phyloP scores from a whole-genome alignment of 2,329 filamentous ascomycete genomes.

The Paecilomyces niveus region DNA sequence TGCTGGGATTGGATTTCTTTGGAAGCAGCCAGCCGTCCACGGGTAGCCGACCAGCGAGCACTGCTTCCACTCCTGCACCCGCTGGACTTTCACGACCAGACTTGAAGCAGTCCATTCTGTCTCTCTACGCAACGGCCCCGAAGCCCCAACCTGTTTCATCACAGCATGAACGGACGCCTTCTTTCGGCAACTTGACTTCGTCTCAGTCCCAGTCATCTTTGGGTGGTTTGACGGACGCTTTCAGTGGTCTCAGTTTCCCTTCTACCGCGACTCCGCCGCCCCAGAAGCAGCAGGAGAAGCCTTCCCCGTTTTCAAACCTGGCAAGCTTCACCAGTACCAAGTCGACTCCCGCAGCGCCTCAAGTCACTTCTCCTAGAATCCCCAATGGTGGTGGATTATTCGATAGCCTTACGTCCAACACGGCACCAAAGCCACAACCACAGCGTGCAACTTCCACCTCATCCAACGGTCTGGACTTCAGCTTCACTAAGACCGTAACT shows the following conservation, averaged over 20 bases:
- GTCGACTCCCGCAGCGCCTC: conserved; percentile 38
- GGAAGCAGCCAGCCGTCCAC: conserved; percentile 63
- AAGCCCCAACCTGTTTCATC: conserved; percentile 59
- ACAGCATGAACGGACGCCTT: conserved; percentile 52
- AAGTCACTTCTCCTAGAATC: conserved; percentile 41
- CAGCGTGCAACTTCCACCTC: conserved; percentile 43
- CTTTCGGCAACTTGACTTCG: conserved; percentile 64
- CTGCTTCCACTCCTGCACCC: conserved; percentile 55
- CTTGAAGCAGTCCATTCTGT: conserved; percentile 94
- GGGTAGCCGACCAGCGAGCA: conserved; percentile 72
- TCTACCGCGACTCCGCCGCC: conserved; percentile 34
- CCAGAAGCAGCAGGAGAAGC: conserved; percentile 41
- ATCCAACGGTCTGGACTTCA: conserved; percentile 56
- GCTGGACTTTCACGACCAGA: conserved; percentile 74
- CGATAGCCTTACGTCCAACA: conserved; percentile 58
- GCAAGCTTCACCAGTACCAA: conserved; percentile 46
- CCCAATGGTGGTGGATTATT: conserved; percentile 75
- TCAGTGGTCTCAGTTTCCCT: conserved; percentile 61
- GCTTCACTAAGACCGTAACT: conserved; percentile 56
- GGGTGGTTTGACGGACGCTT: conserved; percentile 73
- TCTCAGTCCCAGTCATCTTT: conserved; percentile 27
- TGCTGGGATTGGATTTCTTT: conserved; percentile 89
- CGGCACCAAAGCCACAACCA: conserved; percentile 39
- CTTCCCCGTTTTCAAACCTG: conserved; percentile 58
- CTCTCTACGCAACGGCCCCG: conserved; percentile 79